A percentile compares a stretch with the other conserved stretches of the same genome.
phyloP scores from a whole-genome alignment of 495 filamentous ascomycete genomes.

The Letharia columbiana region DNA sequence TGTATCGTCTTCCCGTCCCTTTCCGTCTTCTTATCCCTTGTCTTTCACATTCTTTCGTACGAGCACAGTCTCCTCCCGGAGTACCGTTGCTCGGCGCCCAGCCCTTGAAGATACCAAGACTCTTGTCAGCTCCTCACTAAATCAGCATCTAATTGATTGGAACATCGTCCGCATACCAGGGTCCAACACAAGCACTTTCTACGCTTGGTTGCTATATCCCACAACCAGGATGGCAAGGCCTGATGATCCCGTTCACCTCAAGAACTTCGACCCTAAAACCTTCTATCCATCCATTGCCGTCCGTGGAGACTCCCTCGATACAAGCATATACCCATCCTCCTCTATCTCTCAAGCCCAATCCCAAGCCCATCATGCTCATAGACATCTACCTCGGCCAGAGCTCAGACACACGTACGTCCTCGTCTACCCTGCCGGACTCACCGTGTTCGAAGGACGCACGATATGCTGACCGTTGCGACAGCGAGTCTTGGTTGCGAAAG shows the following conservation, averaged over 20 bases:
- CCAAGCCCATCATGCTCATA: background rate
- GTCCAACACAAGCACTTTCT: background rate
- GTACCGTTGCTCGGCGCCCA: background rate
- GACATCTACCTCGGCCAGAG: conserved; percentile 1
- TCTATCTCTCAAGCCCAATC: conserved; percentile 11
- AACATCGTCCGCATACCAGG: background rate
- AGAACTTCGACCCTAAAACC: conserved; percentile 23
- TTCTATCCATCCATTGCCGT: conserved; percentile 21
- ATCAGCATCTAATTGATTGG: background rate
- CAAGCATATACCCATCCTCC: conserved; percentile 16
- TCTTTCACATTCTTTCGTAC: conserved; percentile 11
- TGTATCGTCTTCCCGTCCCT: conserved; percentile 8
- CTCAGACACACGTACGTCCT: conserved; percentile 12
- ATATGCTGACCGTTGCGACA: conserved; percentile 18
- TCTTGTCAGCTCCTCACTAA: background rate
- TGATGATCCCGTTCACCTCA: conserved; percentile 14
- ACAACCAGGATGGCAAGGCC: background rate
- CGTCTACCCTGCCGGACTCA: background rate
- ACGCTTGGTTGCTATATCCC: background rate
- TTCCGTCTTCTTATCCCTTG: conserved; percentile 10
- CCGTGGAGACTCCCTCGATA: conserved; percentile 16
- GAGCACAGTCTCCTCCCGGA: conserved; percentile 5
- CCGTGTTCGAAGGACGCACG: background rate
- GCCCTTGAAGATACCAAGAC: background rate
- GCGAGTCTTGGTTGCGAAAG: conserved; percentile 35